These are phyloP conservation scores for Eucalyptus globulus DNA, from an alignment of 345 rosid genomes.

Conservation along the genomic window DNA sequence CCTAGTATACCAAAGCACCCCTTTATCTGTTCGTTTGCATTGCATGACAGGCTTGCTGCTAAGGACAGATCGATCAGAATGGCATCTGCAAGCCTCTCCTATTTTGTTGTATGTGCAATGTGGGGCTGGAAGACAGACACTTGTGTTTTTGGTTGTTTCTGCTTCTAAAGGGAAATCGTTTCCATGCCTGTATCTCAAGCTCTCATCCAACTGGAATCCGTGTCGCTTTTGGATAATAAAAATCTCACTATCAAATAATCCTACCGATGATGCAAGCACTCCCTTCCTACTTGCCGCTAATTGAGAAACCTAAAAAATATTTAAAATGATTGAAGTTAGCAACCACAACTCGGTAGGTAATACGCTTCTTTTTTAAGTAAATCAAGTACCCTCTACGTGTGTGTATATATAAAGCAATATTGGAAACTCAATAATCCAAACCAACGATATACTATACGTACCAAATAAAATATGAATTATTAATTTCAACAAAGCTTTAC, in stretches of 20 bases:
- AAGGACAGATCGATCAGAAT: not conserved
- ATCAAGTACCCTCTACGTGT: not conserved
- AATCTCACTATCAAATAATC: not conserved
- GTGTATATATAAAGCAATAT: too few species aligned
- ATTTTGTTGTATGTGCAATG: not conserved
- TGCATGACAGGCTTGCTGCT: not conserved
- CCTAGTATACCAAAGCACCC: not conserved
- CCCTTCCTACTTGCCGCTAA: not conserved
- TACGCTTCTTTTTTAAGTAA: not conserved
- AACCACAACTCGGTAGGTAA: not conserved
- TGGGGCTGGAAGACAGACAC: not conserved
- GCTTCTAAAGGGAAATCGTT: not conserved
- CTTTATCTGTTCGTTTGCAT: not conserved
- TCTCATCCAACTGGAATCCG: not conserved
- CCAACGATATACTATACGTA: too few species aligned
- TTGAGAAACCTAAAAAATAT: not conserved
- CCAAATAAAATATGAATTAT: too few species aligned
- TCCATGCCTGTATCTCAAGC: not conserved
- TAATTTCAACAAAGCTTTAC: too few species aligned
- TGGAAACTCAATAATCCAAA: too few species aligned
- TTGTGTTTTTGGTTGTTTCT: not conserved
- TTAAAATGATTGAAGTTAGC: not conserved
- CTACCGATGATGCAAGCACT: not conserved
- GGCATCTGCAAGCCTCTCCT: not conserved
- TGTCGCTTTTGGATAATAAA: not conserved